Evolutionary conservation across 139 green algal genomes (phyloP).

Genomic region (Picochlorum sp.): DNA sequence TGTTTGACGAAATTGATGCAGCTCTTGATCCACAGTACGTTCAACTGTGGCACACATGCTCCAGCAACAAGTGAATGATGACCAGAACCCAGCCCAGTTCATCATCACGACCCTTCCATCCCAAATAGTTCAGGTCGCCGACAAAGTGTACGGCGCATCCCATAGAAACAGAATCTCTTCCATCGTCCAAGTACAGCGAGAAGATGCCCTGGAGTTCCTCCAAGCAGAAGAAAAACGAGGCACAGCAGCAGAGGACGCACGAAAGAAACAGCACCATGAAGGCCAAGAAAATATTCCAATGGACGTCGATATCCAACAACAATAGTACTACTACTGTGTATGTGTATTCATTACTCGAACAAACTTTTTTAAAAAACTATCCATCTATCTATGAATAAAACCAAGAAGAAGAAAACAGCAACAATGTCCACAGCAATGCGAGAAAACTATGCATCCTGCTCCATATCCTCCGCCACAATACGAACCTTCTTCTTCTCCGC

Average conservation of each 20-base stretch:
- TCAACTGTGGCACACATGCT: conserved; percentile 83
- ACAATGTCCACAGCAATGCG: not conserved
- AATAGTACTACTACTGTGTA: not conserved
- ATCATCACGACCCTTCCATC: conserved; percentile 98
- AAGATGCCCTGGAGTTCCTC: conserved; percentile 75
- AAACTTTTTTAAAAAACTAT: not conserved
- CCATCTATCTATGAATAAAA: not conserved
- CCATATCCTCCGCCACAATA: conserved; percentile 10
- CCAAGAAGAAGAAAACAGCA: not conserved
- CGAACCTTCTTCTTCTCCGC: conserved; percentile 20
- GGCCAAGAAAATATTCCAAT: conserved; percentile 1
- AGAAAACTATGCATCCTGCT: conserved; percentile 35
- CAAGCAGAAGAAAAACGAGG: conserved; percentile 31
- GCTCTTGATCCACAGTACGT: conserved; percentile 91
- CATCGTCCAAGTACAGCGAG: conserved; percentile 28
- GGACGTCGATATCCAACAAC: not conserved
- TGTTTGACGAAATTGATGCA: conserved; percentile 99
- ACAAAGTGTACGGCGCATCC: conserved; percentile 84
- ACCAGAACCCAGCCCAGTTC: conserved; percentile 81
- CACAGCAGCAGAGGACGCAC: not conserved
- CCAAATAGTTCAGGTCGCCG: conserved; percentile 71
- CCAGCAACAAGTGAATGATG: conserved; percentile 54
- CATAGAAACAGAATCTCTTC: conserved; percentile 77
- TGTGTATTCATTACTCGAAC: too few species aligned
- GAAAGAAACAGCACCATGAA: not conserved